Evolutionary conservation across 2,329 filamentous ascomycete species (phyloP), one percentile per base, ranked within the genome.

Genomic region (Diaporthe citriasiana): DNA sequence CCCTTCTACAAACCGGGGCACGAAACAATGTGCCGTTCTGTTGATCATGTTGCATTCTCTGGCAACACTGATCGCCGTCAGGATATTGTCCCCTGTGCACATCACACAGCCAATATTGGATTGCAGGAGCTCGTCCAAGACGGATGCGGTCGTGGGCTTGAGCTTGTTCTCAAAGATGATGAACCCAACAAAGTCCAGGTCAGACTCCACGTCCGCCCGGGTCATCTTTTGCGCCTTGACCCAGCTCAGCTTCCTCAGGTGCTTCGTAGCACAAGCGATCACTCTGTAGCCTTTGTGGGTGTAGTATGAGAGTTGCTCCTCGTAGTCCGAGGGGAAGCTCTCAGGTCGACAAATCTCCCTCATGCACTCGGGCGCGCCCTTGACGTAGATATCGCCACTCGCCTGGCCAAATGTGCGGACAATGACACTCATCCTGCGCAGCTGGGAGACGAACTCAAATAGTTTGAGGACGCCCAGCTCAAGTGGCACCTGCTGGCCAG

Each of bases 101-200:
- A 99, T 99, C 69, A 98, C 92, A 38, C 93, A 93, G 47, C 94
- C 91, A 77, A 99, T 98, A 72, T 93, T 93, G 10, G 97, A 96
- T 70, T 93, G 87, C 42, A 91, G 89, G 4, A 99, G 88, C 83
- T 98, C 95, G 72, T 93, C 89, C 35, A 99, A 90, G 45, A 98
- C 93, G 1, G 89, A 89, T 1, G 94, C 89, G 0, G 96, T 98
- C 27, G 91, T 95, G 1, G 94, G 92, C 82, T 99, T 99, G 75
- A 99, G 86, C 84, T 99, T 99, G 85, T 99, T 99, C 84, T 99
- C 97, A 79, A 99, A 99, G 71, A 99, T 93, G 80, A 99, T 98
- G 84, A 99, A 99, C 7, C 97, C 97, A 47, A 95, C 89, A 80
- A 99, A 98, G 59, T 96, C 91, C 15, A 99, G 89, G 42, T 92